Base-by-base conservation (phyloP, 805 yeast species). In the Candida palmyrensis region DNA sequence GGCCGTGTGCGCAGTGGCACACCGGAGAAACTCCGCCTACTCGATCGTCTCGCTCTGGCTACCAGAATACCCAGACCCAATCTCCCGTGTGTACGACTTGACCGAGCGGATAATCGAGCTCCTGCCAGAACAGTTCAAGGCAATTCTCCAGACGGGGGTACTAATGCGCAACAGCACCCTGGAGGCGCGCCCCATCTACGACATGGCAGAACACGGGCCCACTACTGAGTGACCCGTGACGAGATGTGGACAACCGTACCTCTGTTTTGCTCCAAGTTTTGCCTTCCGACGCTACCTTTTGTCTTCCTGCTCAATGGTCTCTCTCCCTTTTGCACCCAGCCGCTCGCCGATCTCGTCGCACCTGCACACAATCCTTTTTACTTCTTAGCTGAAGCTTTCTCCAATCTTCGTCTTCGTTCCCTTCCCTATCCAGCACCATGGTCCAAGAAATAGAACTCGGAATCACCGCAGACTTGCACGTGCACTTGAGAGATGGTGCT, bases 401-500 rank as follows among this genome's bases (percentile, higher is more conserved):
- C n/a, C n/a, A n/a, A n/a, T n/a, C n/a, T n/a, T n/a, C n/a, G n/a
- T n/a, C n/a, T n/a, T n/a, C n/a, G n/a, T n/a, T n/a, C n/a, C n/a
- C n/a, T n/a, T n/a, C n/a, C n/a, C n/a, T n/a, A n/a, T n/a, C n/a
- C n/a, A n/a, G n/a, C n/a, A n/a, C n/a, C n/a, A n/a, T 19, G 13
- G 30, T 14, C 7, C 25, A 32, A n/a, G 62, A 62, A 45, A 64
- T 73, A 18, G 71, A 77, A 39, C 59, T 84, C 24, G 92, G 92
- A 5, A 55, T 73, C 29, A 75, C 94, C 2, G 92, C 90, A 12
- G 99, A 92, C 58, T 79, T 87, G 74, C 99, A 92, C 52, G 97
- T 92, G 31, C 99, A 92, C 55, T 75, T 92, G 23, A 83, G 98
- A 51, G 96, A 90, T 39, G 97, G 95, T 1, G 68, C 71, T 5